Evolutionary conservation across 2,329 filamentous ascomycete genomes (phyloP).

Genomic region (Pseudogymnoascus sp.): DNA sequence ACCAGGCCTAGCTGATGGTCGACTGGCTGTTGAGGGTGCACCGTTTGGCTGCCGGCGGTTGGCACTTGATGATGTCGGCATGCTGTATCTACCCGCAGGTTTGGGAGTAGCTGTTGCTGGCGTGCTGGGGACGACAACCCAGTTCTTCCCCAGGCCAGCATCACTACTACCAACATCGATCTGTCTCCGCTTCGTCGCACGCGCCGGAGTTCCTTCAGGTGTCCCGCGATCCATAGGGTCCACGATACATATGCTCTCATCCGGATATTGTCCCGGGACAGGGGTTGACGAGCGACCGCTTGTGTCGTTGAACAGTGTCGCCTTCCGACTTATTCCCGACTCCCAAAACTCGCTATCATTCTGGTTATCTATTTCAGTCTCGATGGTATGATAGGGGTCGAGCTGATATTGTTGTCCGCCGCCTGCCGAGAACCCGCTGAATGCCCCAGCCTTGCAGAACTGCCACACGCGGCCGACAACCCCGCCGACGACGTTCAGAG

Average conservation of each 20-base stretch:
- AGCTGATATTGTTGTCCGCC: conserved; percentile 66
- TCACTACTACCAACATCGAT: conserved; percentile 35
- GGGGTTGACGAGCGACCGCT: conserved; percentile 31
- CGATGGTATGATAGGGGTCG: conserved; percentile 2
- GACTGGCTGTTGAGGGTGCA: conserved; percentile 18
- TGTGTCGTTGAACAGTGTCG: neutral
- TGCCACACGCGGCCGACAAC: conserved; percentile 74
- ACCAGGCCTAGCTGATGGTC: conserved; percentile 25
- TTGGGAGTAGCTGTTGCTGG: conserved; percentile 10
- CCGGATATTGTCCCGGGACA: conserved; percentile 46
- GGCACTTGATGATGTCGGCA: conserved; percentile 22
- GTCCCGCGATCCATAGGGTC: conserved; percentile 33
- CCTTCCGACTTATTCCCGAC: neutral
- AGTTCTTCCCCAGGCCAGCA: conserved; percentile 56
- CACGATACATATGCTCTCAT: conserved; percentile 36
- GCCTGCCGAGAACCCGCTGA: conserved; percentile 80
- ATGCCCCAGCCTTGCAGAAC: conserved; percentile 68
- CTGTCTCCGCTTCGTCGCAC: conserved; percentile 40
- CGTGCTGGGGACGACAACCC: conserved; percentile 52
- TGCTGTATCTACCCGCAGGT: conserved; percentile 18
- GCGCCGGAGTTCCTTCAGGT: conserved; percentile 31
- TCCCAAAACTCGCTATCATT: conserved; percentile 2
- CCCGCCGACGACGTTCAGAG: conserved; percentile 55
- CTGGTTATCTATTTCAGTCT: neutral
- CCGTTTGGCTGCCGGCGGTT: conserved; percentile 9